A percentile compares a stretch with the other conserved stretches of the same genome.
Evolutionary conservation across 345 rosid genomes (phyloP).

Genomic region (Syzygium aqueum): DNA sequence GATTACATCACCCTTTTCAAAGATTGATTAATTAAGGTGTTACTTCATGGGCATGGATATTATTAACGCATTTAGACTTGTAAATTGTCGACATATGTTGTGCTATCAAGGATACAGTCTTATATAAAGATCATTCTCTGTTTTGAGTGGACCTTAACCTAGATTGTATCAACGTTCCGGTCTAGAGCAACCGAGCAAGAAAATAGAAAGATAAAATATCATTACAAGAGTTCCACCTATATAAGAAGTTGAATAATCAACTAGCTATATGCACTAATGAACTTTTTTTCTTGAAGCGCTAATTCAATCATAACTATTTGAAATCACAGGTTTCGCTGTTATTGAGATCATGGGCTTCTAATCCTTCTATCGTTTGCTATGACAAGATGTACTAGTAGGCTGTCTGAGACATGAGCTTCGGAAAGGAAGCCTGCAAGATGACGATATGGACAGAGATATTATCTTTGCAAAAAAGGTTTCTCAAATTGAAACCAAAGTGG

Average conservation of each 20-base stretch:
- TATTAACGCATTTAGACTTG: background rate
- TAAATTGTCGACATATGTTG: background rate
- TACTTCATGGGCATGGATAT: background rate
- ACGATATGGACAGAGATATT: background rate
- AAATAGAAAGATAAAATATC: background rate
- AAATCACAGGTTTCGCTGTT: background rate
- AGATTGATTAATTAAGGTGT: background rate
- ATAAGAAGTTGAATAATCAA: background rate
- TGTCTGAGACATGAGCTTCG: background rate
- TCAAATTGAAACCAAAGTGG: background rate
- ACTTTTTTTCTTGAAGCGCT: background rate
- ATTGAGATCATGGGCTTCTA: background rate
- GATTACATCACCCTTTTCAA: background rate
- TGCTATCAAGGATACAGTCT: background rate
- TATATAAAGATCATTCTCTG: background rate
- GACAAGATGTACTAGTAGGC: background rate
- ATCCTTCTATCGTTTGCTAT: background rate
- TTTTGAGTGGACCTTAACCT: background rate
- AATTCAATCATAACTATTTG: background rate
- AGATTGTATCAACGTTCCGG: background rate
- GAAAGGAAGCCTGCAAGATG: background rate
- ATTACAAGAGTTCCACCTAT: background rate
- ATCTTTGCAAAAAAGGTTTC: background rate
- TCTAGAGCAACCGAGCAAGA: background rate
- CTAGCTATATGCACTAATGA: background rate